Conservation (phyloP, 139 green algal species). For the Chlorella sp. region DNA sequence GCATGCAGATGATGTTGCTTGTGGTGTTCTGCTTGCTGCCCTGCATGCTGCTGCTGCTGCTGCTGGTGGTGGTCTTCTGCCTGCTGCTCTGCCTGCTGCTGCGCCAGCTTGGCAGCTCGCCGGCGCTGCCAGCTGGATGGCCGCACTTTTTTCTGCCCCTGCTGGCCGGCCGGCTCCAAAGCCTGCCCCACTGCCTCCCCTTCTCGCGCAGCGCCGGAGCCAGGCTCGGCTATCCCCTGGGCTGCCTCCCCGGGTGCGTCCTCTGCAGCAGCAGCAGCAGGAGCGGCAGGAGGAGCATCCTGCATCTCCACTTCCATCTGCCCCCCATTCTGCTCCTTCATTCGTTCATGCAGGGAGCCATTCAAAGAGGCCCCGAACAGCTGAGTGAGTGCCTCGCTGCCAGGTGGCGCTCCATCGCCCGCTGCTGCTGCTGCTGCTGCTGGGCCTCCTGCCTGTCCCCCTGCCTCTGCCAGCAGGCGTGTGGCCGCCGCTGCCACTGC, state of each 20-base stretch:
- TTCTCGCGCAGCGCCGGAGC: neutral
- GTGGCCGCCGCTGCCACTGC: slow-evolving; percentile 14
- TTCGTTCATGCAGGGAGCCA: too few species aligned
- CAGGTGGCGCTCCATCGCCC: neutral
- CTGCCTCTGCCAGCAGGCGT: neutral
- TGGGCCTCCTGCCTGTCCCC: neutral
- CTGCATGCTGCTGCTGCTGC: neutral
- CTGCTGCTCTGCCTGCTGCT: slow-evolving; percentile 19
- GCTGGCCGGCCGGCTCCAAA: neutral
- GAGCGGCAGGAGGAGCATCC: too few species aligned
- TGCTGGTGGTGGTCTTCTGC: neutral
- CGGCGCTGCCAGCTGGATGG: slow-evolving; percentile 63
- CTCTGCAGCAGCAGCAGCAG: too few species aligned
- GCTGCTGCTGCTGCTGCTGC: neutral
- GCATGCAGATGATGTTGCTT: neutral
- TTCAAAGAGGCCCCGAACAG: too few species aligned
- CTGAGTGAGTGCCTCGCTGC: neutral
- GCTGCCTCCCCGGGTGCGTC: too few species aligned
- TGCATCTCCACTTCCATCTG: too few species aligned
- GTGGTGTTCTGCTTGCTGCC: neutral
- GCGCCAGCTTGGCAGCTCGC: slow-evolving; percentile 20
- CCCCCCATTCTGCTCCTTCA: too few species aligned
- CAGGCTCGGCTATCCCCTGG: too few species aligned
- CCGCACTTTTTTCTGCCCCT: neutral
- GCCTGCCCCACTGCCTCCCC: neutral